Evolutionary conservation across 2,329 filamentous ascomycete genomes (phyloP).

Genomic region (Phialophora chinensis): DNA sequence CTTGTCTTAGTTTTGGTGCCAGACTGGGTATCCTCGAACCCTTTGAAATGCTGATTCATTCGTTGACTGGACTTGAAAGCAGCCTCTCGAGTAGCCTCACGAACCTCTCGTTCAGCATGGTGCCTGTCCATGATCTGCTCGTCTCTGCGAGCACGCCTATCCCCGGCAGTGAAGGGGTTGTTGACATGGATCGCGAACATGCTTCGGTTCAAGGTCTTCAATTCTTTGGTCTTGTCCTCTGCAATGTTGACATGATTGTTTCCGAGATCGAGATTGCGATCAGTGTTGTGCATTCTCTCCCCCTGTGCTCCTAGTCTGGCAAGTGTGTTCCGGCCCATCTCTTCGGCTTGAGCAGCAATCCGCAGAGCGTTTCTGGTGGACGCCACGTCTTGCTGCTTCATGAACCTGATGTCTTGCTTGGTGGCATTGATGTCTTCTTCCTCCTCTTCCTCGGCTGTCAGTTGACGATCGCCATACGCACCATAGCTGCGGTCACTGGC

Average conservation of each 20-base stretch:
- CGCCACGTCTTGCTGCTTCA: slow-evolving; percentile 79
- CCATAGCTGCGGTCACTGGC: slow-evolving; percentile 50
- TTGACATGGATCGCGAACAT: slow-evolving; percentile 87
- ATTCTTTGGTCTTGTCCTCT: slow-evolving; percentile 78
- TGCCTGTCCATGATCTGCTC: slow-evolving; percentile 71
- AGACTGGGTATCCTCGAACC: slow-evolving; percentile 62
- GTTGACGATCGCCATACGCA: slow-evolving; percentile 70
- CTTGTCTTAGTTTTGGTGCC: slow-evolving; percentile 57
- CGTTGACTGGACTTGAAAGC: slow-evolving; percentile 63
- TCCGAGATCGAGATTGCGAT: slow-evolving; percentile 81
- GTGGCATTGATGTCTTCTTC: slow-evolving; percentile 74
- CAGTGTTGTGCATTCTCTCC: slow-evolving; percentile 80
- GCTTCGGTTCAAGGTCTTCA: slow-evolving; percentile 83
- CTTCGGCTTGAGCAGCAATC: slow-evolving; percentile 71
- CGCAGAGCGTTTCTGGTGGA: slow-evolving; percentile 72
- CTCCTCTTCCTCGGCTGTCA: slow-evolving; percentile 81
- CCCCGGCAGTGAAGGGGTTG: slow-evolving; percentile 77
- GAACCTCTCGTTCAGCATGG: slow-evolving; percentile 60
- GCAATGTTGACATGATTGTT: slow-evolving; percentile 76
- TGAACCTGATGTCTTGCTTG: slow-evolving; percentile 74
- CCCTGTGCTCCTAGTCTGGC: slow-evolving; percentile 77
- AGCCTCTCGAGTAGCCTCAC: slow-evolving; percentile 62
- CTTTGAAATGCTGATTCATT: slow-evolving; percentile 68
- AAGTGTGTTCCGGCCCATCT: slow-evolving; percentile 73
- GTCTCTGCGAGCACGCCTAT: slow-evolving; percentile 68